Conservation (phyloP, 106 monocot species). For the Iris macrosiphon region DNA sequence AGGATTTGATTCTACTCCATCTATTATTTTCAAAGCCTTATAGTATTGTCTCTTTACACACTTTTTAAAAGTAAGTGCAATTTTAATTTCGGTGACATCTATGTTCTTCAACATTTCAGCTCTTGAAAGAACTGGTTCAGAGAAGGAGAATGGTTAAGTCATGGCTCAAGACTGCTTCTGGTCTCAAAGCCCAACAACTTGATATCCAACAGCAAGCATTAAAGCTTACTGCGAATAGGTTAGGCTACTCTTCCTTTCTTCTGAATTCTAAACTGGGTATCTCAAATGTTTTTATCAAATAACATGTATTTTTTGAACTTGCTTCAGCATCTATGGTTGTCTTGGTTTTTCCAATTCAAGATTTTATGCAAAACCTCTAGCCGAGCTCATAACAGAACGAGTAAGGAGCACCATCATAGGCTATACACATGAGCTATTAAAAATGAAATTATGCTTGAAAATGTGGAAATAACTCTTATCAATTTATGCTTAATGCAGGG, state of each 20-base stretch:
- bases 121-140: constrained; percentile 74
- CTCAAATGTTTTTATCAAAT: background rate
- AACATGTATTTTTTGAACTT: constrained; percentile 12
- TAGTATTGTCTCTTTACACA: too few species aligned
- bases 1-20: too few species aligned
- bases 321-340: constrained; percentile 94
- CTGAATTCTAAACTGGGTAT: background rate
- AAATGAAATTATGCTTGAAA: background rate
- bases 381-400: constrained; percentile 91
- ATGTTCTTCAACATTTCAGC: constrained; percentile 30
- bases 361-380: constrained; percentile 96
- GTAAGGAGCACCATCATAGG: constrained; percentile 30
- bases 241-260: background rate
- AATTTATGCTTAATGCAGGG: constrained; percentile 46
- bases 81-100: too few species aligned
- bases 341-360: constrained; percentile 95
- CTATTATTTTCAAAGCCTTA: too few species aligned
- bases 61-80: too few species aligned
- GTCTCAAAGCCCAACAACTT: constrained; percentile 81
- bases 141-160: constrained; percentile 90
- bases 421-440: too few species aligned
- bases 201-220: constrained; percentile 95
- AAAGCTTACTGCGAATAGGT: constrained; percentile 99
- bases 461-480: background rate
- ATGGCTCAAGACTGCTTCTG: constrained; percentile 81